Evolutionary conservation across 305 asterid species (phyloP), one percentile per base, ranked within the genome.

Genomic region (Fraxinus angustifolia): DNA sequence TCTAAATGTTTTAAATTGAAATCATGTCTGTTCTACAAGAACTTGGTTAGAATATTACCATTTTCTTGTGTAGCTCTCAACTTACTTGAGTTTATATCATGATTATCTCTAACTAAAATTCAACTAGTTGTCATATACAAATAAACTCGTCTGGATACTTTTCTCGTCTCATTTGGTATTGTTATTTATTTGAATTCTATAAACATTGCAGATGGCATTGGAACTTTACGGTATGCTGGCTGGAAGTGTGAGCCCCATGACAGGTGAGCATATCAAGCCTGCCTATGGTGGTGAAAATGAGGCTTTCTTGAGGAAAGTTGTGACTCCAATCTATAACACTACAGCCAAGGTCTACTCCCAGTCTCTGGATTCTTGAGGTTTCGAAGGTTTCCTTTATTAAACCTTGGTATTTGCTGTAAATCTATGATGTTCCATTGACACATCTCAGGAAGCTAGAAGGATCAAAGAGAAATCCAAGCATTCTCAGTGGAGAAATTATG

Each of bases 281-380:
- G 99, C 97, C 78, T 94, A 93, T 86, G 98, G 98, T 75, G 98
- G 98, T 82, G 93, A 88, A 60, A 95, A 94, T 70, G 98, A 96
- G 90, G 97, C 96, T 81, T 96, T 94, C 91, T 86, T 96, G 90
- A 90, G n/a, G 79, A 91, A 92, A 91, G 93, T 96, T 36, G 89
- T 96, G 71, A 89, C 98, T 86, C 98, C 98, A 83, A 93, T 96
- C 81, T 96, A 96, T 85, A 80, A 90, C 12, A 86, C 91, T n/a
- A 89, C 92, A 83, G 97, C 93, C 28, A 76, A 85, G 97, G 98
- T 79, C 77, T 81, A 62, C 78, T 80, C 80, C 73, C 86, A 42
- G 14, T 33, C 62, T 81, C 73, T 81, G 56, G 36, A 42, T 87
- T 78, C 80, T 89, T 82, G 79, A 80, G 80, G 30, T 62, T 78